Base-by-base conservation (phyloP, 2,329 filamentous ascomycete species). In the Alternaria tenuissima region DNA sequence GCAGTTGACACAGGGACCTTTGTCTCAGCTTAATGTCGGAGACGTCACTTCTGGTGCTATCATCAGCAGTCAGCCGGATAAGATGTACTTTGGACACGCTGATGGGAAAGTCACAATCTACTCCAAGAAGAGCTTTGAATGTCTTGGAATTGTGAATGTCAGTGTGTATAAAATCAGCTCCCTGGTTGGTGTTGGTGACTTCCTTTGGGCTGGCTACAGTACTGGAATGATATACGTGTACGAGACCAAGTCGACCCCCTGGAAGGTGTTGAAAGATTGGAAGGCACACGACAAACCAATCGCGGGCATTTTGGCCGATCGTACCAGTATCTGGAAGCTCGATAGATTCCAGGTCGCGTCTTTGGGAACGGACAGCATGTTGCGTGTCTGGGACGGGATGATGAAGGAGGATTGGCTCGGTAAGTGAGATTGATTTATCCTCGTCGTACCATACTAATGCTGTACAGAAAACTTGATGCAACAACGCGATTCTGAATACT, bases 21-120 rank as follows among this genome's bases (percentile, higher is more conserved):
- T 98, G 1, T 81, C 85, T 14, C 87, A 91, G 52, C 87, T 90
- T 16, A 89, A 89, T 57, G 89, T 91, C 9, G 94, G 94, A 14
- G 94, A 98, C 63, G 88, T 99, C 14, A 96, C 92, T 1, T 92
- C 92, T 0, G 94, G 93, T 5, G 87, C 94, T 3, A 85, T 89
- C 54, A 84, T 96, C 32, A 89, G 87, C 52, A 89, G 89, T 24
- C 87, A 94, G 46, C 89, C 90, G 0, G 91, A 91, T 57, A 89
- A 90, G 63, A 89, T 96, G 1, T 97, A 93, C 77, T 90, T 99
- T 67, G 95, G 95, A 1, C 95, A 99, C 75, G 88, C 87, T 12
- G 95, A 99, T 76, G 95, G 95, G 48, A 97, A 97, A 77, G 88
- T 99, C 56, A 95, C 92, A 60, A 89, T 98, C n/a, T 98, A 96